Percentiles rank a stretch among this genome's conserved stretches.
These are phyloP conservation scores for Trichoderma virens DNA, from an alignment of 495 filamentous ascomycete species.

Conservation along the genomic window DNA sequence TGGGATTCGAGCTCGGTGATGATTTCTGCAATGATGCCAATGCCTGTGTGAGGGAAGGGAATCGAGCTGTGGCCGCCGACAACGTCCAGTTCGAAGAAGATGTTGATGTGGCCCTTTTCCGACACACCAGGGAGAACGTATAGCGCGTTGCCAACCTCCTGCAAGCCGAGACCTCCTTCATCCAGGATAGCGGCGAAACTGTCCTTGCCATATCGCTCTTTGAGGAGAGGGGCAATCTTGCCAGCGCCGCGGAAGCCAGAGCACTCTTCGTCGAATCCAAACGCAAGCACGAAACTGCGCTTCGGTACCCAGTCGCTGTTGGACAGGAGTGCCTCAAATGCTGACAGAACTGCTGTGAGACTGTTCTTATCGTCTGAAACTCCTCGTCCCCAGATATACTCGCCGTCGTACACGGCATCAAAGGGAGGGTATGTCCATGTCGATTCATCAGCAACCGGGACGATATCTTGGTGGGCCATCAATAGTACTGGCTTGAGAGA, in stretches of 20 bases:
- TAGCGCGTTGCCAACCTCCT: constrained; percentile 37
- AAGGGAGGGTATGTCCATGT: constrained; percentile 68
- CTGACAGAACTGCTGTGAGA: constrained; percentile 57
- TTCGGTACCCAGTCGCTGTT: constrained; percentile 49
- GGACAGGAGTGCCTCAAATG: constrained; percentile 51
- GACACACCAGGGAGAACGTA: constrained; percentile 59
- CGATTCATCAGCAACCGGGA: constrained; percentile 49
- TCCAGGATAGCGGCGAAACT: constrained; percentile 61
- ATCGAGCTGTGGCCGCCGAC: constrained; percentile 62
- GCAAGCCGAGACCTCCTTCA: constrained; percentile 51
- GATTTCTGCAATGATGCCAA: constrained; percentile 62
- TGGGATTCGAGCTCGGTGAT: constrained; percentile 56
- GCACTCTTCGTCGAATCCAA: constrained; percentile 70
- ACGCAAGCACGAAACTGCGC: constrained; percentile 57
- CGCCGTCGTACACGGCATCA: constrained; percentile 56
- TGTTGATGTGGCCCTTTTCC: constrained; percentile 60
- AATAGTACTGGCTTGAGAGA: constrained; percentile 58
- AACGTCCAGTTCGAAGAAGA: constrained; percentile 53
- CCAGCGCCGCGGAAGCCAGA: constrained; percentile 53
- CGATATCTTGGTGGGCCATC: constrained; percentile 70
- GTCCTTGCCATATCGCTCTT: constrained; percentile 52
- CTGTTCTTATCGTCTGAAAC: constrained; percentile 68
- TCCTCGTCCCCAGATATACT: constrained; percentile 64
- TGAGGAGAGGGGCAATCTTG: constrained; percentile 42
- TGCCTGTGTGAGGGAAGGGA: constrained; percentile 60